phyloP scores from a whole-genome alignment of 805 yeast species.

The Sugiyamaella smithiae region DNA sequence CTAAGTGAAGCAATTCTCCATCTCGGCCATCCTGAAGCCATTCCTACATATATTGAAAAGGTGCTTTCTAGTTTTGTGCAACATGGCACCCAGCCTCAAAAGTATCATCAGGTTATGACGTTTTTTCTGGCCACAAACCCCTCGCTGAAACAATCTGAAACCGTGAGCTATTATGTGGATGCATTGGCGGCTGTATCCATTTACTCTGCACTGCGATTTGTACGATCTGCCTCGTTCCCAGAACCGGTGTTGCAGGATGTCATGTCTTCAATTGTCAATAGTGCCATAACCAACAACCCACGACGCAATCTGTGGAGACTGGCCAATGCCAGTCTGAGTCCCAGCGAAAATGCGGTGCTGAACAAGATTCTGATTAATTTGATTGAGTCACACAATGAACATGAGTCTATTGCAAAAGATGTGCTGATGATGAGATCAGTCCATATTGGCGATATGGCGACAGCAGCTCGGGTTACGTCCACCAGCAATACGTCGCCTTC shows the following conservation, averaged over 20 bases:
- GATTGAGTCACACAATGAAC: not conserved
- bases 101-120: slow-evolving; percentile 11
- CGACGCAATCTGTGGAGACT: slow-evolving; percentile 22
- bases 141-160: slow-evolving; percentile 6
- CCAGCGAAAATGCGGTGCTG: slow-evolving; percentile 14
- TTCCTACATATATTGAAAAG: slow-evolving; percentile 17
- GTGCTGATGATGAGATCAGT: slow-evolving; percentile 19
- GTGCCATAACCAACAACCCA: slow-evolving; percentile 12
- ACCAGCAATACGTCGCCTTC: not conserved
- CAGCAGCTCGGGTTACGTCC: slow-evolving; percentile 10
- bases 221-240: slow-evolving; percentile 18
- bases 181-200: slow-evolving; percentile 19
- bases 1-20: slow-evolving; percentile 16
- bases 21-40: slow-evolving; percentile 20
- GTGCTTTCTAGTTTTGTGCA: slow-evolving; percentile 12
- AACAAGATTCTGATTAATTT: slow-evolving; percentile 13
- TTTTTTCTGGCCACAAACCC: slow-evolving; percentile 17
- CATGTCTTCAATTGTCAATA: slow-evolving; percentile 13
- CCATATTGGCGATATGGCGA: slow-evolving; percentile 18
- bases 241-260: slow-evolving; percentile 8
- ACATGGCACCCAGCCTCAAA: not conserved
- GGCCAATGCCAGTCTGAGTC: slow-evolving; percentile 21
- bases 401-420: slow-evolving; percentile 19
- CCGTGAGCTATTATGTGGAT: slow-evolving; percentile 13
- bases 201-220: slow-evolving; percentile 17